These are phyloP conservation scores for Phyllachora maydis DNA, from an alignment of 2,329 filamentous ascomycete genomes.

Conservation along the genomic window DNA sequence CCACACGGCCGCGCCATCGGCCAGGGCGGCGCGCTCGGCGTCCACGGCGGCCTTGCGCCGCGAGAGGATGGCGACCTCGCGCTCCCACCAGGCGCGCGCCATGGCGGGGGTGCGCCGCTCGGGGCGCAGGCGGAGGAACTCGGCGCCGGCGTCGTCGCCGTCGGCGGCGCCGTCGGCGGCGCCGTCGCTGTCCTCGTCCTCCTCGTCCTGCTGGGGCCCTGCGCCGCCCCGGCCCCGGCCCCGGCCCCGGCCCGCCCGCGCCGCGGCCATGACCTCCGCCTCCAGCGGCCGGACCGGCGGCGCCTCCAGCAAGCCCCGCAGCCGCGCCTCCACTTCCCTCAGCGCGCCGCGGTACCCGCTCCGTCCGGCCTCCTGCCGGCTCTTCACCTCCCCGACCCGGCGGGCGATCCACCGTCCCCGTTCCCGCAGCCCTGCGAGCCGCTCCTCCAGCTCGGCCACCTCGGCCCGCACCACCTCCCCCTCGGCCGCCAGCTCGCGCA, in stretches of 20 bases:
- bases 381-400: slow-evolving; percentile 40
- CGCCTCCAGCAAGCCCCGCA: slow-evolving; percentile 34
- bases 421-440: slow-evolving; percentile 37
- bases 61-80: slow-evolving; percentile 35
- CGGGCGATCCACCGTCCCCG: slow-evolving; percentile 36
- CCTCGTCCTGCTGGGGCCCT: too few relatives aligned
- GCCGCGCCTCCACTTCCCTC: slow-evolving; percentile 41
- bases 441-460: slow-evolving; percentile 44
- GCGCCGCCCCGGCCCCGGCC: too few relatives aligned
- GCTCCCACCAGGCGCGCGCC: slow-evolving; percentile 51
- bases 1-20: slow-evolving; percentile 49
- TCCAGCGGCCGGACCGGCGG: slow-evolving; percentile 34
- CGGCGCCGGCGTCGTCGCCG: slow-evolving; percentile 19
- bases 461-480: slow-evolving; percentile 32
- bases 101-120: slow-evolving; percentile 48
- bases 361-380: slow-evolving; percentile 46
- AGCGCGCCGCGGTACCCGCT: slow-evolving; percentile 51
- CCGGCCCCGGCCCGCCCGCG: too few relatives aligned
- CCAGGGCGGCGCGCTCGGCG: slow-evolving; percentile 41
- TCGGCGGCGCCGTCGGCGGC: too few relatives aligned
- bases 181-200: too few relatives aligned
- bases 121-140: slow-evolving; percentile 39
- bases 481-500: slow-evolving; percentile 36
- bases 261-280: slow-evolving; percentile 19
- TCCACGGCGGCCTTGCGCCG: slow-evolving; percentile 33